These are phyloP conservation scores for Albophoma yamanashiensis DNA, from an alignment of 2,329 filamentous ascomycete genomes.

Conservation along the genomic window DNA sequence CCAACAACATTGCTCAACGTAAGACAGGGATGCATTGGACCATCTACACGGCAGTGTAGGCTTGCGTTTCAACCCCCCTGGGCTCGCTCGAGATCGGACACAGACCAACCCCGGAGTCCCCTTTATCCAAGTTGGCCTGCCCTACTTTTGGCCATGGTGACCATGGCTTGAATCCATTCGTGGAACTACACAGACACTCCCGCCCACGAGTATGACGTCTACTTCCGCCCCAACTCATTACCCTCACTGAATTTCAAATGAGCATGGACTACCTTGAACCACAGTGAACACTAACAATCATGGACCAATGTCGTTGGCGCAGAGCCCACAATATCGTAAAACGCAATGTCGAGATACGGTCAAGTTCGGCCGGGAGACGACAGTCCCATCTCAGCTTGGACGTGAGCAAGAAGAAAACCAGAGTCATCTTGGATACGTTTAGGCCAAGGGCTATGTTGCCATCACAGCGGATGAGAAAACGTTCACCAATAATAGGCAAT, in stretches of 20 bases:
- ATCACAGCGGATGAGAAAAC: too few relatives aligned
- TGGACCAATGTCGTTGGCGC: not conserved
- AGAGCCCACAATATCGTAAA: too few relatives aligned
- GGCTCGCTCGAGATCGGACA: not conserved
- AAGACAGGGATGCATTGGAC: not conserved
- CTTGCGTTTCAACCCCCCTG: not conserved
- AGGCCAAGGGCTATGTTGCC: too few relatives aligned
- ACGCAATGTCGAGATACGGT: too few relatives aligned
- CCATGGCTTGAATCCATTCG: too few relatives aligned
- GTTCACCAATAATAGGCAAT: not conserved
- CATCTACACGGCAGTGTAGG: not conserved
- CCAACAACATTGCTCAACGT: not conserved
- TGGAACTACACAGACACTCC: too few relatives aligned
- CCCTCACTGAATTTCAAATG: not conserved
- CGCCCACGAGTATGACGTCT: not conserved
- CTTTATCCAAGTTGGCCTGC: not conserved
- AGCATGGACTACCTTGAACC: too few relatives aligned
- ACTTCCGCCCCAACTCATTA: not conserved
- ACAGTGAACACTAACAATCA: too few relatives aligned
- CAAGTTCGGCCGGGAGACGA: not conserved
- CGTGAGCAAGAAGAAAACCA: not conserved
- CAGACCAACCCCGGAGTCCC: not conserved
- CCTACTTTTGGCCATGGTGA: not conserved
- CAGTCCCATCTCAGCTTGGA: not conserved
- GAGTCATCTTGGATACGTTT: too few relatives aligned